A percentile compares a stretch with the other conserved stretches of the same genome.
phyloP scores from a whole-genome alignment of 441 rosid species.

The Gossypium schwendimanii region DNA sequence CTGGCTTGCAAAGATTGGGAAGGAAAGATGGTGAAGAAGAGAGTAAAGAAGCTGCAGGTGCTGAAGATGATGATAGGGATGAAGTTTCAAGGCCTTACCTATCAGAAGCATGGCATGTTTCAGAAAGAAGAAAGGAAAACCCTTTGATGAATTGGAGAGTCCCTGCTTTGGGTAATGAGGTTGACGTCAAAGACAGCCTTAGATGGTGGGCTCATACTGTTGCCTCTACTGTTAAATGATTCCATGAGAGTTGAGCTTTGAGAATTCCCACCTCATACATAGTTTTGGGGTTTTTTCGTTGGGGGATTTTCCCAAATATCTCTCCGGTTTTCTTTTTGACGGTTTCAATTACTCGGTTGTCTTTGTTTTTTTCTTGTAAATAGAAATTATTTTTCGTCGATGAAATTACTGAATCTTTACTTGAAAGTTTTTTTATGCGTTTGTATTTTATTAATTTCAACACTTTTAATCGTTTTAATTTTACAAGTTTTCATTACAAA shows the following conservation, averaged over 20 bases:
- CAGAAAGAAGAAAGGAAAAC: slow-evolving; percentile 27
- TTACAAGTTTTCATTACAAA: not conserved
- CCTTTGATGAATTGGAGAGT: slow-evolving; percentile 55
- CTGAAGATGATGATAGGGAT: not conserved
- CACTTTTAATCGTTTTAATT: too few species aligned
- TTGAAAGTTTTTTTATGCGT: not conserved
- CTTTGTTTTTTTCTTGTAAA: slow-evolving; percentile 14
- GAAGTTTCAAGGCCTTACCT: slow-evolving; percentile 55
- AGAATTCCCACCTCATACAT: not conserved
- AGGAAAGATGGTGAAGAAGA: slow-evolving; percentile 24
- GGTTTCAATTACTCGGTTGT: slow-evolving; percentile 1
- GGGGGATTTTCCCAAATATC: not conserved
- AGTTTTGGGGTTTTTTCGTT: not conserved
- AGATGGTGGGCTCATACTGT: slow-evolving; percentile 75
- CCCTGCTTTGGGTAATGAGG: slow-evolving; percentile 44
- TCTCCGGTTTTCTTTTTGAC: not conserved
- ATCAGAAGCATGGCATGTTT: slow-evolving; percentile 70
- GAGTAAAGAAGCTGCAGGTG: not conserved
- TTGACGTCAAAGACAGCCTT: slow-evolving; percentile 58
- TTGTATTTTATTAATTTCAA: not conserved
- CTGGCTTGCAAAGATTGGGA: slow-evolving; percentile 55
- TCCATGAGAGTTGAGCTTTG: too few species aligned
- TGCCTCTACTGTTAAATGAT: slow-evolving; percentile 55
- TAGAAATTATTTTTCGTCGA: slow-evolving; percentile 1
- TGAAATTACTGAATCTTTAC: not conserved